These are phyloP conservation scores for Acer yangbiense DNA, from an alignment of 345 rosid species.

Conservation along the genomic window DNA sequence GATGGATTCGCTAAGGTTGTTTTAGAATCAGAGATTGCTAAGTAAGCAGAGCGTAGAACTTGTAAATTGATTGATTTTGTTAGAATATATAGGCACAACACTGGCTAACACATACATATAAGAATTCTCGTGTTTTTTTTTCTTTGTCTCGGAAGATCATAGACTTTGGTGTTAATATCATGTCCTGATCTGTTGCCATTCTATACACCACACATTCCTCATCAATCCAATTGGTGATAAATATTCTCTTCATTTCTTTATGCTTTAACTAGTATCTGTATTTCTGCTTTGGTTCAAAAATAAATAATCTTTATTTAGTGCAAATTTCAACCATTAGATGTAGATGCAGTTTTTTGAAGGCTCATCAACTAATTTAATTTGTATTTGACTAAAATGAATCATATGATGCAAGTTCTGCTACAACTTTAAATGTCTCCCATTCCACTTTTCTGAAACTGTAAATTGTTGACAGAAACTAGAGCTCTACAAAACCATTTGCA, in stretches of 20 bases:
- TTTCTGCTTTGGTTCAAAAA: too few relatives aligned
- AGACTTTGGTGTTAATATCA: too few relatives aligned
- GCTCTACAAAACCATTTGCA: background rate
- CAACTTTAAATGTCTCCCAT: background rate
- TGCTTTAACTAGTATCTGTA: too few relatives aligned
- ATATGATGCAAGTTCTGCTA: background rate
- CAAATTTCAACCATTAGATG: too few relatives aligned
- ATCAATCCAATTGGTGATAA: too few relatives aligned
- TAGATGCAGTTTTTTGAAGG: too few relatives aligned
- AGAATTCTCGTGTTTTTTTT: background rate
- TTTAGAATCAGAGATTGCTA: background rate
- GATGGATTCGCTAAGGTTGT: background rate
- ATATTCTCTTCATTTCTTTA: too few relatives aligned
- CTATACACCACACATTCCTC: too few relatives aligned
- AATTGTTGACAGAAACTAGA: background rate
- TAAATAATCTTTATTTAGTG: too few relatives aligned
- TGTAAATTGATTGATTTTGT: slow-evolving; percentile 9
- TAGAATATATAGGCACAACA: background rate
- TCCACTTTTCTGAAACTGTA: background rate
- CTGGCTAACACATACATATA: background rate
- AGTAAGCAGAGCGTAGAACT: background rate
- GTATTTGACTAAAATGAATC: background rate
- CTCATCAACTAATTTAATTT: too few relatives aligned
- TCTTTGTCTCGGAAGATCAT: too few relatives aligned
- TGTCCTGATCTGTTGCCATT: too few relatives aligned